These are phyloP conservation scores for Acanthamoeba triangularis DNA, from an alignment of 208 protist species.

Conservation along the genomic window DNA sequence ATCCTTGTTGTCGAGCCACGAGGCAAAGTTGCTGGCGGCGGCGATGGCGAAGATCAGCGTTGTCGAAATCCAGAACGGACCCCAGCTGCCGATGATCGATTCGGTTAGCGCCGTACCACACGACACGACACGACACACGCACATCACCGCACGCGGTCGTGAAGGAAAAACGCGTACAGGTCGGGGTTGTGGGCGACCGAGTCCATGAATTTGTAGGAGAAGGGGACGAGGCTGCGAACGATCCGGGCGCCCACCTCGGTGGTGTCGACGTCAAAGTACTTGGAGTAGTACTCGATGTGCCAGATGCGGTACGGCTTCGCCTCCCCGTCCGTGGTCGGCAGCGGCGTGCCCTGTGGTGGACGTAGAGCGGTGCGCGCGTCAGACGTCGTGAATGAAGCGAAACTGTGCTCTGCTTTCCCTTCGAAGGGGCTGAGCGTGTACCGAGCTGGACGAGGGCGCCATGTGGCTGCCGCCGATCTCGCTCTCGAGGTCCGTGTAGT, in stretches of 20 bases:
- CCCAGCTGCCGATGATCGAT: not conserved
- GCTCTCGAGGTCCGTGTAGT: conserved; percentile 14
- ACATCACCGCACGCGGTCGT: not conserved
- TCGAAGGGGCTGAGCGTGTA: too few relatives aligned
- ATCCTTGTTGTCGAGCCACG: conserved; percentile 9
- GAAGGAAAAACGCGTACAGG: conserved; percentile 35
- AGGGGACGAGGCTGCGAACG: conserved; percentile 56
- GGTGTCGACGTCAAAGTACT: conserved; percentile 74
- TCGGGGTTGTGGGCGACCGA: conserved; percentile 69
- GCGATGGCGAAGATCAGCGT: conserved; percentile 76
- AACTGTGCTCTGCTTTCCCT: too few relatives aligned
- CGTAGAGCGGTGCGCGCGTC: not conserved
- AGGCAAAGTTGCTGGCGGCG: conserved; percentile 71
- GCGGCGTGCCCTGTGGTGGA: not conserved
- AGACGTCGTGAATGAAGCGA: too few relatives aligned
- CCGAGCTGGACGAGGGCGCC: not conserved
- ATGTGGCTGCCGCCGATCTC: not conserved
- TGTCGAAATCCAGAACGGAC: conserved; percentile 72
- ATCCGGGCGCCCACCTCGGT: conserved; percentile 52
- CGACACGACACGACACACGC: not conserved
- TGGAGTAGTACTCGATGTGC: conserved; percentile 71
- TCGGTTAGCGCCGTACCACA: not conserved
- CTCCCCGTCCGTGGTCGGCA: not conserved
- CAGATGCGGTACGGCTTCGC: conserved; percentile 5
- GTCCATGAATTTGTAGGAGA: conserved; percentile 67